Base-by-base conservation (phyloP, 331 rosid species). In the Cydonia oblonga region DNA sequence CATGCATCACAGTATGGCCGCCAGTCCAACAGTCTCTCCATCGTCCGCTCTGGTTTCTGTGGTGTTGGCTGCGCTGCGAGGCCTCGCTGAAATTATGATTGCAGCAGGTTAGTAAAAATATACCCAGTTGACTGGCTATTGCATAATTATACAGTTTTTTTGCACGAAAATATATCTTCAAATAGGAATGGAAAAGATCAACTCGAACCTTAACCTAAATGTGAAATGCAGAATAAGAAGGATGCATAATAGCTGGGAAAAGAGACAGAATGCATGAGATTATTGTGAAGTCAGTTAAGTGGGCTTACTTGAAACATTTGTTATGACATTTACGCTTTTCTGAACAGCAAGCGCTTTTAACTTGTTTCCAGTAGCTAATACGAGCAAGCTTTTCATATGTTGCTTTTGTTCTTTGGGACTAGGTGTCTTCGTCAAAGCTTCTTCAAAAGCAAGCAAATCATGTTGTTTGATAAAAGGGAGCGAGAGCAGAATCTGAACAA, bases 361-460 rank as follows among this genome's bases (percentile, higher is more conserved):
- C 82, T 90, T 86, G 88, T 95, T 95, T 49, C 96, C 97, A 38
- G 96, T 84, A 35, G 96, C 99, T 76, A 77, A 83, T 29, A 85
- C 46, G 54, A 95, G 96, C 87, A 95, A 74, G 84, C 96, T 89
- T 83, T 51, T 95, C 96, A 91, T 82, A 84, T 57, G 92, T 78
- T 87, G 97, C 80, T 90, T 95, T 81, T 95, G 99, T 72, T 95
- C 97, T 87, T 88, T 95, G 53, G 93, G 90, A 83, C 99, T 95
- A 35, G 81, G 81, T 7, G 97, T 95, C 89, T 89, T 95, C 1
- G 82, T 75, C 78, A 89, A 84, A 79, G 97, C 92, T 76, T 95
- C 99, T 83, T 91, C 99, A 78, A 91, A 91, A 28, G 97, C 96
- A 75, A 22, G 76, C 74, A 91, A 82, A 86, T 95, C 97, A 11